These are phyloP conservation scores for Colletotrichum coccodes DNA, from an alignment of 2,329 filamentous ascomycete genomes.

Conservation along the genomic window DNA sequence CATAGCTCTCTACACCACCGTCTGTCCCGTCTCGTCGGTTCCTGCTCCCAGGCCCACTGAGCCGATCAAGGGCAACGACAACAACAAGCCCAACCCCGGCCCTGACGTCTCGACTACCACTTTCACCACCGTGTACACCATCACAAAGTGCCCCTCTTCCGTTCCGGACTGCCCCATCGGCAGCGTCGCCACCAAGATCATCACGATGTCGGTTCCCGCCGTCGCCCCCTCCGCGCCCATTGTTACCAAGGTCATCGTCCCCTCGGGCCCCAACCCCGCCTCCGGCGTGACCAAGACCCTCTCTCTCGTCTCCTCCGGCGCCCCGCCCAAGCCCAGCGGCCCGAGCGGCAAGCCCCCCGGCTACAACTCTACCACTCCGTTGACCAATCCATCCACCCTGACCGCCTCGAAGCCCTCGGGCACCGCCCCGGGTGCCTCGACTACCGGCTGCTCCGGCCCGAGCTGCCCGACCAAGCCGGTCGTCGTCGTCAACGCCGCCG, in stretches of 20 bases:
- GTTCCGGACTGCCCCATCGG: conserved; percentile 49
- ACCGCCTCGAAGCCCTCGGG: conserved; percentile 19
- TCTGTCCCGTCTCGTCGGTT: conserved; percentile 49
- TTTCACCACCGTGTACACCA: conserved; percentile 58
- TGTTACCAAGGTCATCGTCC: conserved; percentile 11
- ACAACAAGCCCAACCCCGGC: background rate
- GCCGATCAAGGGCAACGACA: conserved; percentile 15
- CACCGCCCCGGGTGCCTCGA: conserved; percentile 19
- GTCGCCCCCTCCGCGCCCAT: background rate
- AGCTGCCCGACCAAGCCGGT: conserved; percentile 16
- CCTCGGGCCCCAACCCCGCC: background rate
- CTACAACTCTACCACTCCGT: conserved; percentile 3
- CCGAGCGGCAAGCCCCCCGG: conserved; percentile 35
- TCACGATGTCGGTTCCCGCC: conserved; percentile 38
- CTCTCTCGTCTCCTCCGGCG: background rate
- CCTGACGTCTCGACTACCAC: conserved; percentile 43
- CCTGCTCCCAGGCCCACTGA: conserved; percentile 15
- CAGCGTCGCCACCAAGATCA: conserved; percentile 50
- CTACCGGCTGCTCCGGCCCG: conserved; percentile 2
- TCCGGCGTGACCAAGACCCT: background rate
- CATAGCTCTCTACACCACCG: conserved; percentile 48
- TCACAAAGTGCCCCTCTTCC: conserved; percentile 64
- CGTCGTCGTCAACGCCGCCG: conserved; percentile 24
- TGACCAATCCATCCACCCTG: conserved; percentile 5
- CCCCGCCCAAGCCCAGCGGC: conserved; percentile 34